These are phyloP conservation scores for Phytophthora agathidicida DNA, from an alignment of 352 stramenopile genomes.

Conservation along the genomic window DNA sequence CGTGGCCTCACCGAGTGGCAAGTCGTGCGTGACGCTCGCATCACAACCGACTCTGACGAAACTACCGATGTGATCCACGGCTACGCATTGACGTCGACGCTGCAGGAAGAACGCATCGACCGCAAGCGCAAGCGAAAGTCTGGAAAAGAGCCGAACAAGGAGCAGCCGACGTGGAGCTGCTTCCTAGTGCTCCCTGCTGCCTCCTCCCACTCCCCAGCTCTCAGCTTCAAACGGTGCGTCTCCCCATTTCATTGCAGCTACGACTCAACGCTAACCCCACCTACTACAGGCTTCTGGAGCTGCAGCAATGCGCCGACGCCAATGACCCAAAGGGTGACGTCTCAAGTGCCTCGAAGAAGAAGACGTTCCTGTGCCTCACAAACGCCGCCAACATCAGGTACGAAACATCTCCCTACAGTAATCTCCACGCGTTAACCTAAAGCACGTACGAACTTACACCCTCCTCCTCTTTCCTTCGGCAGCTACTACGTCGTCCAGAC, in stretches of 20 bases:
- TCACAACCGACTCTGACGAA: conserved; percentile 21
- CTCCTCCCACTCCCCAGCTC: conserved; percentile 10
- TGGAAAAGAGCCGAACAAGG: neutral
- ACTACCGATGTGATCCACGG: conserved; percentile 45
- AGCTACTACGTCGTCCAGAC: conserved; percentile 56
- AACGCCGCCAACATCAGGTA: conserved; percentile 61
- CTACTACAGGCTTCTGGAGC: conserved; percentile 34
- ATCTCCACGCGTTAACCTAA: neutral
- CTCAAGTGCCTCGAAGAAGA: conserved; percentile 13
- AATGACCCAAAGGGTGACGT: conserved; percentile 13
- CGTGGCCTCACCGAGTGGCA: conserved; percentile 45
- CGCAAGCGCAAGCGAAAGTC: conserved; percentile 47
- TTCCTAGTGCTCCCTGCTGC: conserved; percentile 47
- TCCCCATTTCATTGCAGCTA: neutral
- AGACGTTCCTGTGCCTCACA: conserved; percentile 53
- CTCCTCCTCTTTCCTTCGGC: neutral
- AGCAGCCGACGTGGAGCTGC: conserved; percentile 27
- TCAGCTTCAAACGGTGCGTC: conserved; percentile 53
- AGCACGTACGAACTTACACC: neutral
- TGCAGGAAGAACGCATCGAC: conserved; percentile 48
- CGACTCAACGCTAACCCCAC: neutral
- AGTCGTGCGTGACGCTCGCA: conserved; percentile 22
- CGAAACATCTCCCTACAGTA: neutral
- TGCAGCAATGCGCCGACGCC: conserved; percentile 38
- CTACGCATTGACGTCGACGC: conserved; percentile 16